These are phyloP conservation scores for Verticillium albo-atrum DNA, from an alignment of 2,329 filamentous ascomycete genomes.

Conservation along the genomic window DNA sequence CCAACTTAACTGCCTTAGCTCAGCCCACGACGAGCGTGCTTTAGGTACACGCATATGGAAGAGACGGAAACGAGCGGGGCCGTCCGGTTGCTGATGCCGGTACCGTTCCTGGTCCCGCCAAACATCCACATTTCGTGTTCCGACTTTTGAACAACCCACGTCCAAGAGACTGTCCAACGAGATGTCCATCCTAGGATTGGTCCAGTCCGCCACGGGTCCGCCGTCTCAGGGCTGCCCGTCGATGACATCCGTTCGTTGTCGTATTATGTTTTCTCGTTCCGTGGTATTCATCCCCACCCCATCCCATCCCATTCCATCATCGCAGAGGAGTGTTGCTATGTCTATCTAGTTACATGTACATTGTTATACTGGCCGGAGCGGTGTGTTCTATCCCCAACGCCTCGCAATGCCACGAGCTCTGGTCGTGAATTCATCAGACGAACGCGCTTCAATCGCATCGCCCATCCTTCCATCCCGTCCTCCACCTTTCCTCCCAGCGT, in stretches of 20 bases:
- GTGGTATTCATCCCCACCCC: neutral
- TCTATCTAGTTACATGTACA: neutral
- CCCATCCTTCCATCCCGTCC: constrained; percentile 77
- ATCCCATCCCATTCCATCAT: neutral
- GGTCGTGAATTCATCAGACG: neutral
- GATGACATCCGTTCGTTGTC: neutral
- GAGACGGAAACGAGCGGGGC: neutral
- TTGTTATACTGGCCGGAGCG: neutral
- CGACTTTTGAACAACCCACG: neutral
- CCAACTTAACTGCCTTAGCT: neutral
- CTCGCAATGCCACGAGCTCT: neutral
- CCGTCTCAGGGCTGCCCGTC: no score
- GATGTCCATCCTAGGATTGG: no score
- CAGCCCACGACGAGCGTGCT: no score
- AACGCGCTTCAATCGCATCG: constrained; percentile 45
- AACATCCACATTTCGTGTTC: neutral
- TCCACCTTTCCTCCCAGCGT: constrained; percentile 91
- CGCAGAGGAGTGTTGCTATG: neutral
- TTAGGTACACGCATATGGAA: neutral
- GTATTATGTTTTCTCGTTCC: neutral
- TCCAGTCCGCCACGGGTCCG: no score
- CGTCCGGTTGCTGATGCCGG: neutral
- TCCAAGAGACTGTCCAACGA: neutral
- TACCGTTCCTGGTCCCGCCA: neutral
- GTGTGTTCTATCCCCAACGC: neutral